Evolutionary conservation across 2,329 filamentous ascomycete genomes (phyloP), one percentile per base, ranked within the genome.

Genomic region (Endoconidiophora laricicola): DNA sequence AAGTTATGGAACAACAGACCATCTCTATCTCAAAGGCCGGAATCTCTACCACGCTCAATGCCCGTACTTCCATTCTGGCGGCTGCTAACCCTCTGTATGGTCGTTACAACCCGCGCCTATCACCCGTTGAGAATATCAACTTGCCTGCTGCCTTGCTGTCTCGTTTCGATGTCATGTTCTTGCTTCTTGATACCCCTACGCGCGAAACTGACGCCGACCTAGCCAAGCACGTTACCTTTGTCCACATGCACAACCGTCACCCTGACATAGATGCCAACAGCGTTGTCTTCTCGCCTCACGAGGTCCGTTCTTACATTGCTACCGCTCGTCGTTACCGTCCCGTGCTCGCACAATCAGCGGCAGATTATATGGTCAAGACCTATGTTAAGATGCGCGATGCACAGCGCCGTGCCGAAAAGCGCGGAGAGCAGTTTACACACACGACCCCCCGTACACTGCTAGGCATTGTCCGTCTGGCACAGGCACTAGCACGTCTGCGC

Each of bases 111-210:
- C 91, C 91, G 51, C 86, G 87, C 55, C 83, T 98, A 58, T 95
- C 90, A 0, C 91, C 91, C 0, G 88, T 98, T 23, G 91, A 98
- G 65, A 98, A 98, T 66, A 98, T 98, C 68, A 98, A 98, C 66
- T 79, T 98, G 39, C 91, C 91, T n/a, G 91, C 91, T 16, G 91
- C 91, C 18, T 78, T 98, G 18, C 77, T 98, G 49, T 95, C 90
- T 53, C 86, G 91, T 76, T 98, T 98, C 66, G 91, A 98, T 64
- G 76, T 98, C 57, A 77, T 98, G 57, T 98, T 96, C 73, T 73
- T 98, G 44, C 88, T 98, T 59, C 82, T 98, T 53, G 91, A 98
- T 69, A 94, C 86, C 37, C 90, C 91, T 2, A 81, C 80, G 16
- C 83, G 87, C 55, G 91, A 98, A 57, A 75, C 78, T 0, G 91